Evolutionary conservation across 495 filamentous ascomycete genomes (phyloP).

Genomic region (Amniculicola lignicola): DNA sequence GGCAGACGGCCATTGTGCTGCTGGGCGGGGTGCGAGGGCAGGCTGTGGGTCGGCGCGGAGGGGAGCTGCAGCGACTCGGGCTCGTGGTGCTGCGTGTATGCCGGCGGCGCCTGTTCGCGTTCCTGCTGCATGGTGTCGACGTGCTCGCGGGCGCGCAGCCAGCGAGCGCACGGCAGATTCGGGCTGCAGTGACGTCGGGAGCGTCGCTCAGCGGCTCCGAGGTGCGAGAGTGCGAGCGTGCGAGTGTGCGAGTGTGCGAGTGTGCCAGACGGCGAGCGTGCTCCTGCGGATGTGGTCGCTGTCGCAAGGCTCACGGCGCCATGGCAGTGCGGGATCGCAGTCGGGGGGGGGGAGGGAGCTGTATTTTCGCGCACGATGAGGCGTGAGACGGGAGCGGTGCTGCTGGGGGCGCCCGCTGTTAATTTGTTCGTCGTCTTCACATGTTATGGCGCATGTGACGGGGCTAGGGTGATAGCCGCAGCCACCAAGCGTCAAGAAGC

Average conservation of each 20-base stretch:
- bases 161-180: no score
- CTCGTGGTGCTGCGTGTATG: constrained; percentile 37
- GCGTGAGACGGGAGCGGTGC: constrained; percentile 2
- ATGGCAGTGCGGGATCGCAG: no score
- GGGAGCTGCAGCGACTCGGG: constrained; percentile 35
- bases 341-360: no score
- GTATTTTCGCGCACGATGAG: no score
- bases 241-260: no score
- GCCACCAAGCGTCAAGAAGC: no score
- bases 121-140: constrained; percentile 29
- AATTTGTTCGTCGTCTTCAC: constrained; percentile 24
- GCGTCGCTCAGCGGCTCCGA: no score
- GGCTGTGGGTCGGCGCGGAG: constrained; percentile 33
- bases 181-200: no score
- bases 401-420: background rate
- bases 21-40: constrained; percentile 1
- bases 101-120: constrained; percentile 32
- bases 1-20: constrained; percentile 24
- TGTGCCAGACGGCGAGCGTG: no score
- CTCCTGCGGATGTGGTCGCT: no score
- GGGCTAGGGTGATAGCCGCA: background rate
- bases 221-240: no score
- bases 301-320: no score
- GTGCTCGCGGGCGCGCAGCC: background rate
- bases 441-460: constrained; percentile 22